Conservation (phyloP, 345 rosid species). For the Citrus medica region DNA sequence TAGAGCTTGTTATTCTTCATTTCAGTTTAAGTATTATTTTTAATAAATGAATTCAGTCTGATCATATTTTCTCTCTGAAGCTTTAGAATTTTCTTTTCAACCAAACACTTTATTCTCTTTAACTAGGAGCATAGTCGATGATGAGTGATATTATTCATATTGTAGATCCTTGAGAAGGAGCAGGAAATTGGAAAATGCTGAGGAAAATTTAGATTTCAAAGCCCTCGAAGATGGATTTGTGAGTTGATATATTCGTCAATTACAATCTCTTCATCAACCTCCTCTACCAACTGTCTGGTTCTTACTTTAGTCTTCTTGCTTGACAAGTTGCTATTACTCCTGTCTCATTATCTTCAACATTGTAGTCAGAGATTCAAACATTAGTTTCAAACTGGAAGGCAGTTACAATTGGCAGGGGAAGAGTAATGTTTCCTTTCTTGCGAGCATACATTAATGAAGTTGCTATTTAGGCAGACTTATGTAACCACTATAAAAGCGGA, state of each 20-base stretch:
- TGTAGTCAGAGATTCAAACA: conserved; percentile 11
- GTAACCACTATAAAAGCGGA: not conserved
- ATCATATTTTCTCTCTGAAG: no score
- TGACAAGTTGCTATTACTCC: conserved; percentile 26
- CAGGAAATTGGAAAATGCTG: conserved; percentile 13
- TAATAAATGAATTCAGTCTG: no score
- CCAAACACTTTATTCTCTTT: no score
- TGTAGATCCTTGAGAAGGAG: conserved; percentile 27
- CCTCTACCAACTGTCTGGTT: not conserved
- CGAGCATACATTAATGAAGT: not conserved
- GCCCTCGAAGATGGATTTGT: conserved; percentile 47
- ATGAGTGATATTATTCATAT: not conserved
- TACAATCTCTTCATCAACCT: not conserved
- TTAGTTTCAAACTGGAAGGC: conserved; percentile 25
- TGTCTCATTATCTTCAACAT: conserved; percentile 8
- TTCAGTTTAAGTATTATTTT: no score
- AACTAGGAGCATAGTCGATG: not conserved
- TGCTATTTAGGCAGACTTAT: no score
- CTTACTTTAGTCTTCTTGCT: not conserved
- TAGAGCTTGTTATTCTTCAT: no score
- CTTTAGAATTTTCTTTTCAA: no score
- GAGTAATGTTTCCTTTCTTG: not conserved
- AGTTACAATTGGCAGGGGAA: conserved; percentile 2
- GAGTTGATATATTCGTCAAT: conserved; percentile 11
- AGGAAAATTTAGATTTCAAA: conserved; percentile 32